Percentiles rank a stretch among this genome's conserved stretches.
Conservation (phyloP, 345 rosid genomes). For the Eucalyptus grandis region DNA sequence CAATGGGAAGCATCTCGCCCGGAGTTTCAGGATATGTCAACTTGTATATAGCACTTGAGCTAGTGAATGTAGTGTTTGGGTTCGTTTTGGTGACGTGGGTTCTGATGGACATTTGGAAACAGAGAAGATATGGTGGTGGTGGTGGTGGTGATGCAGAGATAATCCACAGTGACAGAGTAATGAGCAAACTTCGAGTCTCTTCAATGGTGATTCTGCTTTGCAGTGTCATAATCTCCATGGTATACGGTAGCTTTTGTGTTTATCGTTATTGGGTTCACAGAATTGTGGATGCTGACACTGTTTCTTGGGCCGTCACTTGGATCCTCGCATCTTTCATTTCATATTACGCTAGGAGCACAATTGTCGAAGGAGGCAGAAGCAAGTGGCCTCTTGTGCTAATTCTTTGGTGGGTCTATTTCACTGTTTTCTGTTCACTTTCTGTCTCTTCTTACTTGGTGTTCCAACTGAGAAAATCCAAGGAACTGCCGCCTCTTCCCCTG, state of each 20-base stretch:
- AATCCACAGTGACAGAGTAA: not conserved
- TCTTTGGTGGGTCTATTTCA: slow-evolving; percentile 33
- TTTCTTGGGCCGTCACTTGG: slow-evolving; percentile 12
- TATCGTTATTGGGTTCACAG: slow-evolving; percentile 1
- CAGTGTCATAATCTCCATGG: slow-evolving; percentile 1
- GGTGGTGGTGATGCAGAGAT: not conserved
- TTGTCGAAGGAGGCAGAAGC: not conserved
- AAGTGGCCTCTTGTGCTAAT: slow-evolving; percentile 29
- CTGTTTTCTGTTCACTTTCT: slow-evolving; percentile 4
- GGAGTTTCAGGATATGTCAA: not conserved
- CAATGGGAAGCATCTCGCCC: not conserved
- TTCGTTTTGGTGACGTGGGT: not conserved
- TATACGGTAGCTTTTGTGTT: slow-evolving; percentile 17
- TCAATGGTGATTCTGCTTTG: not conserved
- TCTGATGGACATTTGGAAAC: not conserved
- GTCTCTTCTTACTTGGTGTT: slow-evolving; percentile 4
- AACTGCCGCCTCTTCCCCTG: slow-evolving; percentile 1
- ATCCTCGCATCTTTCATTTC: slow-evolving; percentile 13
- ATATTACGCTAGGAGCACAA: not conserved
- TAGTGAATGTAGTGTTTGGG: not conserved
- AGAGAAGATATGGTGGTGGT: not conserved
- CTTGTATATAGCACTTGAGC: not conserved
- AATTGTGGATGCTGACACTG: not conserved
- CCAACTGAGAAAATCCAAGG: slow-evolving; percentile 1
- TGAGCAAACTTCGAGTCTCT: not conserved